Evolutionary conservation across 2,329 filamentous ascomycete species (phyloP).

Genomic region (Westerdykella aurantiaca): DNA sequence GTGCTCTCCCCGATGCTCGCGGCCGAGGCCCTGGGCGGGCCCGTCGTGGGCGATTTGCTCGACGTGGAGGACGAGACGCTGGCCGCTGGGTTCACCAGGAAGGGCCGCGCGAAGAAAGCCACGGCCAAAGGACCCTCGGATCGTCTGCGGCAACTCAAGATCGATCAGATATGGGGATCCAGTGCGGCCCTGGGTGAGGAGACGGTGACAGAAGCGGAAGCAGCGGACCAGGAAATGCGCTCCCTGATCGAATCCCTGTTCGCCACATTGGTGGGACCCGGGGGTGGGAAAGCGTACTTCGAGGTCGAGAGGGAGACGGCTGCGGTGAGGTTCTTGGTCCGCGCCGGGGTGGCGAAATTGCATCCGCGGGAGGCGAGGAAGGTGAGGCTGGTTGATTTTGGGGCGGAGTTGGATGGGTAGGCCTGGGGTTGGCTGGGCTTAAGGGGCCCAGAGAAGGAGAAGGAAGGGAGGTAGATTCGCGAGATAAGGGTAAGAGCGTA

Average conservation of each 20-base stretch:
- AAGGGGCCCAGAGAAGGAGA: too few relatives aligned
- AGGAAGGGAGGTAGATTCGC: too few relatives aligned
- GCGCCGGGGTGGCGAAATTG: constrained; percentile 52
- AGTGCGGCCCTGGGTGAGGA: constrained; percentile 20
- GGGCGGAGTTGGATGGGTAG: constrained; percentile 35
- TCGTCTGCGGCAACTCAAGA: constrained; percentile 42
- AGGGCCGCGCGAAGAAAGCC: constrained; percentile 40
- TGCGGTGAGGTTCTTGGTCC: constrained; percentile 49
- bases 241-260: constrained; percentile 44
- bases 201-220: constrained; percentile 42
- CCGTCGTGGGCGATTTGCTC: constrained; percentile 69
- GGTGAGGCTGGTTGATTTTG: constrained; percentile 51
- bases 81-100: constrained; percentile 49
- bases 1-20: constrained; percentile 70
- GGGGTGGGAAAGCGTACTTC: constrained; percentile 42
- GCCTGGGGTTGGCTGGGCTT: too few relatives aligned
- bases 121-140: constrained; percentile 33
- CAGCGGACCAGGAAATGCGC: constrained; percentile 45
- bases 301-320: constrained; percentile 47
- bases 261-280: constrained; percentile 35
- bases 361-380: constrained; percentile 50
- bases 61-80: constrained; percentile 55
- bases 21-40: constrained; percentile 76
- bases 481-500: too few relatives aligned
- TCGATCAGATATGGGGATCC: constrained; percentile 47